Evolutionary conservation across 768 basidiomycete species (phyloP).

Genomic region (Phanerochaete carnosa): DNA sequence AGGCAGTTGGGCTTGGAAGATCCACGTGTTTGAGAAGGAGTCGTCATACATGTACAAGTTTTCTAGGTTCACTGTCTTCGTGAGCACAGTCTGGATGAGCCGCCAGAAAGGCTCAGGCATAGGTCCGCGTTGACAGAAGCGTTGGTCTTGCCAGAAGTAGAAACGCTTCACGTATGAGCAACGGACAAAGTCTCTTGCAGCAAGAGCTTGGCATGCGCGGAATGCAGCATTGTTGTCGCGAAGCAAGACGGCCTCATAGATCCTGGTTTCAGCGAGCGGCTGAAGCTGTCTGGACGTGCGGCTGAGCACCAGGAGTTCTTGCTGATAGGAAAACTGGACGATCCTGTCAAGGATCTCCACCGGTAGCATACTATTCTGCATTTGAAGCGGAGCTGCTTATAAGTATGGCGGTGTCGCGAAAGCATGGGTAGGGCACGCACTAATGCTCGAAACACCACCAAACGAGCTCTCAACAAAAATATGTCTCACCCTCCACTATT

Average conservation of each 20-base stretch:
- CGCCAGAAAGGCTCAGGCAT: constrained; percentile 39
- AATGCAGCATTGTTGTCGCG: constrained; percentile 32
- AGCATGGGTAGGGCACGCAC: no score
- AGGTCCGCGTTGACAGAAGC: constrained; percentile 5
- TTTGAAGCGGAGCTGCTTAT: no score
- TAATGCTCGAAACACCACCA: not conserved
- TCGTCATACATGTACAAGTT: constrained; percentile 39
- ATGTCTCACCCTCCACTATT: not conserved
- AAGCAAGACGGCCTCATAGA: constrained; percentile 43
- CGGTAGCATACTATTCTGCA: constrained; percentile 23
- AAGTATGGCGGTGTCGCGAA: no score
- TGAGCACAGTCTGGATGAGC: constrained; percentile 39
- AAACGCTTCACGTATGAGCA: constrained; percentile 43
- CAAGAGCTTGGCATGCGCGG: constrained; percentile 38
- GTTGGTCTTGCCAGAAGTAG: constrained; percentile 35
- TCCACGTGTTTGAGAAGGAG: constrained; percentile 37
- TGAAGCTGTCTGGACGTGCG: constrained; percentile 45
- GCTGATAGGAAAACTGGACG: constrained; percentile 31
- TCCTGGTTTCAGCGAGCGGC: constrained; percentile 40
- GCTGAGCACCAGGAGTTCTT: constrained; percentile 42
- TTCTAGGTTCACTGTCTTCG: constrained; percentile 42
- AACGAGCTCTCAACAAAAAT: not conserved
- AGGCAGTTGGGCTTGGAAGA: constrained; percentile 37
- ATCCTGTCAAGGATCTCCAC: constrained; percentile 43
- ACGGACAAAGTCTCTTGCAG: constrained; percentile 27